These are phyloP conservation scores for Houttuynia cordata DNA, from an alignment of 164 flowering plant genomes.

Conservation along the genomic window DNA sequence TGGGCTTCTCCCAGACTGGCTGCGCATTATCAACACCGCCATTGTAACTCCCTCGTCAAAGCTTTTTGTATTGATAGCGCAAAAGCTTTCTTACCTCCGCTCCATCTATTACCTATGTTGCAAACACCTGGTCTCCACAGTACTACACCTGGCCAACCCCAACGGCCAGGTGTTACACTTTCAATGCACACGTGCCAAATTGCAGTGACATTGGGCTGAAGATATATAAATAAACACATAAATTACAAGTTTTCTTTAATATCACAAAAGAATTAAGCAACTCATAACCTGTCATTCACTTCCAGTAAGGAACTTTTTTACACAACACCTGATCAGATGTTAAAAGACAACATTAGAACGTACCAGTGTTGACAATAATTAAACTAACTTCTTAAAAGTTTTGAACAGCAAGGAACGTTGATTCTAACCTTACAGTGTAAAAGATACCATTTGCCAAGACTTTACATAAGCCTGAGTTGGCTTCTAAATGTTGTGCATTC, in stretches of 20 bases:
- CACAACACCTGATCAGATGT: conserved; percentile 65
- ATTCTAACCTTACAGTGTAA: conserved; percentile 62
- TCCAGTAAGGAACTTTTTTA: conserved; percentile 87
- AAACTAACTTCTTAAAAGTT: no score
- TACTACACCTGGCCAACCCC: no score
- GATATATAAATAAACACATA: neutral
- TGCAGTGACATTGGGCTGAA: neutral
- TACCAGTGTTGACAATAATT: neutral
- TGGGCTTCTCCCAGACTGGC: no score
- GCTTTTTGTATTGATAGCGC: no score
- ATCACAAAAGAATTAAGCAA: conserved; percentile 67
- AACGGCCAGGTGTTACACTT: no score
- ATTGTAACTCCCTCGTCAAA: no score
- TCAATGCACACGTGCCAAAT: neutral
- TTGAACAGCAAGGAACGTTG: neutral
- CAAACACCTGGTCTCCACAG: no score
- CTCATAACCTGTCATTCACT: conserved; percentile 70
- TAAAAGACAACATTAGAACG: neutral
- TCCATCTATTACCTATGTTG: no score
- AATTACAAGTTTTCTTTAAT: neutral
- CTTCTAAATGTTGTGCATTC: conserved; percentile 86
- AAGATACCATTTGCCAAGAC: conserved; percentile 41
- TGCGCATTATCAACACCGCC: no score
- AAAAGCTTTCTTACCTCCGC: no score
- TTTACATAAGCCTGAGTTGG: conserved; percentile 80